Base-by-base conservation (phyloP, 805 yeast genomes). In the Wickerhamomyces silvicola region DNA sequence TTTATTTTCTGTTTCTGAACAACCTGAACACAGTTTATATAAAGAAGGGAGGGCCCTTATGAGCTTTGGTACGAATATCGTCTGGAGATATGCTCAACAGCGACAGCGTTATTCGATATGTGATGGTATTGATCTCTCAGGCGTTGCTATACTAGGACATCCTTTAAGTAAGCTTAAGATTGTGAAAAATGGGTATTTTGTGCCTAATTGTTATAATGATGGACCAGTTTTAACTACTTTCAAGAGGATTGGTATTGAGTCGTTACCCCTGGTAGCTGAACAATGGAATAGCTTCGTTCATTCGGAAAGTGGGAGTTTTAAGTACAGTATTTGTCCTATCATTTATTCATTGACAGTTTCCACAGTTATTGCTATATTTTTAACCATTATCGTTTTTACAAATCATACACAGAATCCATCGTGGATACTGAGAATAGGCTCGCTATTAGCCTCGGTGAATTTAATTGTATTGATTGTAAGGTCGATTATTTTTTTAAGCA, bases 371-470 rank as follows among this genome's bases (percentile, higher is more conserved):
- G 70, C 81, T 4, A 61, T 78, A 54, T 75, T 74, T 41, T 57
- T 78, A 16, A 76, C 87, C 0, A 56, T 82, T 8, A 67, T 80
- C 32, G 74, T 79, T 11, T 68, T 78, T 39, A 72, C 86, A 7
- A 78, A 76, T 48, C 75, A 76, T 32, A 73, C 81, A 9, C 72
- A 74, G 33, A 75, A 70, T 44, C 81, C 85, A 2, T 66, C 83
- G 9, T 42, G 61, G 32, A 47, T 77, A 20, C 56, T 79, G 29
- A 60, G 66, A 45, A 34, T 62, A 0, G 74, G 81, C 2, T 68
- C 80, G 1, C 31, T 66, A 0, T 38, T 78, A 9, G 70, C 81
- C 1, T 65, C 81, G 2, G 58, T 70, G 0, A 80, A 78, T 49
- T 60, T 82, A 36, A 55, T 69, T 2, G 58, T 75, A 1, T 56